Evolutionary conservation across 139 green algal species (phyloP), one percentile per base, ranked within the genome.

Genomic region (Desmodesmus armatus): DNA sequence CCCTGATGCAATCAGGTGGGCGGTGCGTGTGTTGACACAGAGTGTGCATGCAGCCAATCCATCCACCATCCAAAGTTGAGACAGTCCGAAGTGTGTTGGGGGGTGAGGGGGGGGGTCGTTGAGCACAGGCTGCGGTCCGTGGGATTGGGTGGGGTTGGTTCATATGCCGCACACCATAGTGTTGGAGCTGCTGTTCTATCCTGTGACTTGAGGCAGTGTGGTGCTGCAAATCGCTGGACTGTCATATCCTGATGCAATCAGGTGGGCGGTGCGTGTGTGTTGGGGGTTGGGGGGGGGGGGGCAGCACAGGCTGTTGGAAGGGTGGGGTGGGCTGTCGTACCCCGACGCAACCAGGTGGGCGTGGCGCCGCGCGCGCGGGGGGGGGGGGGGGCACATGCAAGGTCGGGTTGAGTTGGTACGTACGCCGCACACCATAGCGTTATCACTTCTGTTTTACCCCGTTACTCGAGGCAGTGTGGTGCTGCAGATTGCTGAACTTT

Each of bases 101-200:
- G n/a, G n/a, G n/a, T n/a, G n/a, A n/a, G n/a, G n/a, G n/a, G n/a
- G n/a, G n/a, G n/a, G n/a, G n/a, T n/a, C n/a, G n/a, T n/a, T n/a
- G n/a, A n/a, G n/a, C n/a, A n/a, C n/a, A n/a, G n/a, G n/a, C n/a
- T 43, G 39, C 43, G 72, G 0, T 33, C 7, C 27, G 27, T 41
- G n/a, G 21, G 21, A 3, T 62, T 19, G 19, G 21, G 19, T 62
- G 21, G 51, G 51, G 51, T 27, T 62, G 19, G 51, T 2, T 27
- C 21, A 19, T 27, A 19, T 1, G 21, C 19, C 21, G 51, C 21
- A 27, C 21, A 27, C 19, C 19, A 2, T 27, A 62, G 19, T 27
- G 21, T 29, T 71, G 62, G 70, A 58, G 23, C n/a, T 78, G 40
- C 39, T 78, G 70, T 78, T 78, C 39, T 78, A 78, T 37, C 72